Evolutionary conservation across 2,329 filamentous ascomycete species (phyloP).

Genomic region (Ramularia collo-cygni): DNA sequence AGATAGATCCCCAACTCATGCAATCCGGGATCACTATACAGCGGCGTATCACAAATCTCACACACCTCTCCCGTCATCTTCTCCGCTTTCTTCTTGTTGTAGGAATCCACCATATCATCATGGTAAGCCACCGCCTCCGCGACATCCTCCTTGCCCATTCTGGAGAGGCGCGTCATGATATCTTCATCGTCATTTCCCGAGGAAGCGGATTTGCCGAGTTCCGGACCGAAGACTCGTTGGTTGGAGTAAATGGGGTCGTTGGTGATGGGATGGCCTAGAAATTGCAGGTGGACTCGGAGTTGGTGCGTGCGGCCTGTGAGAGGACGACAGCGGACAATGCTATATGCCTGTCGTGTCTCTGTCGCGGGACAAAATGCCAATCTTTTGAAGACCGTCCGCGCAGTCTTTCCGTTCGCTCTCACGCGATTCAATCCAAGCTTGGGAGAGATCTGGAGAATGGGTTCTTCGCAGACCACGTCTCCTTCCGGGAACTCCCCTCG

Average conservation of each 20-base stretch:
- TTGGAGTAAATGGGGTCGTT: conserved; percentile 99
- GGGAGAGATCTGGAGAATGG: conserved; percentile 87
- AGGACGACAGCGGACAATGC: conserved; percentile 87
- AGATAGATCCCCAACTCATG: conserved; percentile 92
- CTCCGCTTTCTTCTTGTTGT: conserved; percentile 85
- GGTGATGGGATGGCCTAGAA: conserved; percentile 86
- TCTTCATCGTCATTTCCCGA: conserved; percentile 75
- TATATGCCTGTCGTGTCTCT: conserved; percentile 57
- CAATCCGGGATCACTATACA: conserved; percentile 85
- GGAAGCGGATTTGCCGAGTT: conserved; percentile 62
- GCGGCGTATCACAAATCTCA: conserved; percentile 71
- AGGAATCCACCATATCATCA: conserved; percentile 85
- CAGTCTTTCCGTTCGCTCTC: conserved; percentile 84
- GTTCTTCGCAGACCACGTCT: conserved; percentile 85
- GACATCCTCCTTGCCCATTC: conserved; percentile 91
- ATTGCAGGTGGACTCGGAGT: conserved; percentile 88
- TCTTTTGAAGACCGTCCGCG: conserved; percentile 83
- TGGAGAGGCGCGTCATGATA: conserved; percentile 74
- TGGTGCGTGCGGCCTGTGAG: conserved; percentile 94
- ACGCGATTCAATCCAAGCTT: conserved; percentile 92
- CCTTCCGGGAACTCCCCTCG: conserved; percentile 87
- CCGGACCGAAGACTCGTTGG: conserved; percentile 77
- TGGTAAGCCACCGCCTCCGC: conserved; percentile 89
- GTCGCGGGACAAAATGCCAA: conserved; percentile 75
- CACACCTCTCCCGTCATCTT: conserved; percentile 84